Base-by-base conservation (phyloP, 2,329 filamentous ascomycete species). In the Fusarium dlaminii region DNA sequence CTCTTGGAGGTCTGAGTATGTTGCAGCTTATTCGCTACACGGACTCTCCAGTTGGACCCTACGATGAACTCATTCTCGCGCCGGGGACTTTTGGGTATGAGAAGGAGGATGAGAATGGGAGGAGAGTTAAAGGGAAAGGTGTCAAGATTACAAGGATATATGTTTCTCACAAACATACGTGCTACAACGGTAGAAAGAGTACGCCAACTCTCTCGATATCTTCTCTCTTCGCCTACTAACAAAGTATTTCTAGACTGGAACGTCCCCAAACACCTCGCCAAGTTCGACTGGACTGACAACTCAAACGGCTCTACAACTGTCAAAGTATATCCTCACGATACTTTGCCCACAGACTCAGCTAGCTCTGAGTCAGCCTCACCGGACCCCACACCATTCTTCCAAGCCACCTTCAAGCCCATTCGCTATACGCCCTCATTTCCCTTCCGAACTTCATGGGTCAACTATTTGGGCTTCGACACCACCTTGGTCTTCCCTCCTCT, bases 201-300 rank as follows among this genome's bases (percentile, higher is more conserved):
- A 54, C 24, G 37, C n/a, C 13, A 32, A 22, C n/a, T 37, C n/a
- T 32, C 27, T 43, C n/a, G 30, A 27, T 30, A 29, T 12, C 36
- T 32, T 42, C 18, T 32, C 39, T 30, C 30, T 42, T 42, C 20
- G 45, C 17, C 32, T 59, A 52, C 52, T 70, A 40, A 75, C 36
- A 9, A 15, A 22, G 18, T 34, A 13, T 27, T 3, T 40, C 5
- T 20, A 87, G 86, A 88, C 69, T 89, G 87, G 87, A 88, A 88
- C 74, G 85, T 87, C 36, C 87, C 87, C 18, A 89, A 89, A 73
- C 87, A 89, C 63, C 83, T 89, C 20, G 88, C 88, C 40, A 80
- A 80, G 17, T 89, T 89, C 75, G 82, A 83, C 20, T 89, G 86
- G 83, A 78, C 79, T 20, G 75, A 81, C 24, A 70, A 80, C 39